These are phyloP conservation scores for Acacia pycnantha DNA, from an alignment of 331 rosid species.

Conservation along the genomic window DNA sequence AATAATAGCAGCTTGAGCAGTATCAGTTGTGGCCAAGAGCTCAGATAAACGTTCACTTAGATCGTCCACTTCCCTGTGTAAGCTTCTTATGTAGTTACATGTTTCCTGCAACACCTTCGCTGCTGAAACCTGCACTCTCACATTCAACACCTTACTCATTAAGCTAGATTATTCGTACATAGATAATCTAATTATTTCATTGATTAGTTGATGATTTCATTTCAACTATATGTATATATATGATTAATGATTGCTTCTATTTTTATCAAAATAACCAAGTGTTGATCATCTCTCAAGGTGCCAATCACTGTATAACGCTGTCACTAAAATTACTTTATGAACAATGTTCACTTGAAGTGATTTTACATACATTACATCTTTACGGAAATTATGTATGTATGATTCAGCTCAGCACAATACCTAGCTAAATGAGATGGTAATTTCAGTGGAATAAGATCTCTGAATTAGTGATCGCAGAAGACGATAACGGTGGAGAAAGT, in stretches of 20 bases:
- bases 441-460: neutral
- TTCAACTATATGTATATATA: neutral
- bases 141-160: neutral
- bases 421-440: neutral
- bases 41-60: slow-evolving; percentile 82
- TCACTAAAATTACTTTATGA: neutral
- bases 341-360: neutral
- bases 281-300: neutral
- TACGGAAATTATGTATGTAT: neutral
- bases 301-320: neutral
- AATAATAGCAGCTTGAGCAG: slow-evolving; percentile 88
- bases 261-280: neutral
- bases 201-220: neutral
- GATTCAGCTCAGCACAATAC: neutral
- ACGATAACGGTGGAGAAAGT: neutral
- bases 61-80: slow-evolving; percentile 87
- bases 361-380: neutral
- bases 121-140: slow-evolving; percentile 63
- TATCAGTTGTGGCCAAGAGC: slow-evolving; percentile 73
- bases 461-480: neutral
- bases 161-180: neutral
- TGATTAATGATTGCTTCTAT: neutral
- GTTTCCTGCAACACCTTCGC: slow-evolving; percentile 80
- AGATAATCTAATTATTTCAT: neutral
- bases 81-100: slow-evolving; percentile 76